These are phyloP conservation scores for Arachnopeziza araneosa DNA, from an alignment of 2,329 filamentous ascomycete species.

Conservation along the genomic window DNA sequence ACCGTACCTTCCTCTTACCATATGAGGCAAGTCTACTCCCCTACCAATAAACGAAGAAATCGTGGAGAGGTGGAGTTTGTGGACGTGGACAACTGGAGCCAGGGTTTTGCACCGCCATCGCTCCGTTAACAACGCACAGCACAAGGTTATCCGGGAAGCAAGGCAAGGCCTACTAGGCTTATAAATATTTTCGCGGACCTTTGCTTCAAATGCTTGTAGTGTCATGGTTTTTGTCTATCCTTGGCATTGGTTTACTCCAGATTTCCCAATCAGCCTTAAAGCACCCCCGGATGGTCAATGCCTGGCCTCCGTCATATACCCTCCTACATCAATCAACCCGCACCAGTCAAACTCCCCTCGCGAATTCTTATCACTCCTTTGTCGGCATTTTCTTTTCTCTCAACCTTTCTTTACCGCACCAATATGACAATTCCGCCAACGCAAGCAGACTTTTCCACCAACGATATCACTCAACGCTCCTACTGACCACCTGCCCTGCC, in stretches of 20 bases:
- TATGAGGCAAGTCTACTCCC: not conserved
- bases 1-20: not conserved
- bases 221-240: constrained; percentile 3
- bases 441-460: constrained; percentile 18
- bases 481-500: constrained; percentile 26
- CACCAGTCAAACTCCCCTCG: constrained; percentile 15
- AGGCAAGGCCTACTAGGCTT: constrained; percentile 19
- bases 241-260: constrained; percentile 28
- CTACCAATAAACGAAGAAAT: constrained; percentile 1
- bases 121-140: constrained; percentile 10
- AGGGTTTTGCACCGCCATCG: constrained; percentile 17
- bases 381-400: constrained; percentile 20
- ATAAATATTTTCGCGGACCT: constrained; percentile 19
- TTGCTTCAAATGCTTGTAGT: constrained; percentile 21
- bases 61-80: constrained; percentile 1
- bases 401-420: constrained; percentile 22
- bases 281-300: constrained; percentile 22
- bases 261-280: constrained; percentile 33
- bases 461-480: constrained; percentile 16
- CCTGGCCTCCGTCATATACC: constrained; percentile 26
- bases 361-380: constrained; percentile 6
- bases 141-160: constrained; percentile 24
- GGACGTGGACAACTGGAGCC: constrained; percentile 7
- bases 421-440: constrained; percentile 16
- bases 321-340: constrained; percentile 18